Conservation (phyloP, 805 yeast species). For the Candida sakaeoensis region DNA sequence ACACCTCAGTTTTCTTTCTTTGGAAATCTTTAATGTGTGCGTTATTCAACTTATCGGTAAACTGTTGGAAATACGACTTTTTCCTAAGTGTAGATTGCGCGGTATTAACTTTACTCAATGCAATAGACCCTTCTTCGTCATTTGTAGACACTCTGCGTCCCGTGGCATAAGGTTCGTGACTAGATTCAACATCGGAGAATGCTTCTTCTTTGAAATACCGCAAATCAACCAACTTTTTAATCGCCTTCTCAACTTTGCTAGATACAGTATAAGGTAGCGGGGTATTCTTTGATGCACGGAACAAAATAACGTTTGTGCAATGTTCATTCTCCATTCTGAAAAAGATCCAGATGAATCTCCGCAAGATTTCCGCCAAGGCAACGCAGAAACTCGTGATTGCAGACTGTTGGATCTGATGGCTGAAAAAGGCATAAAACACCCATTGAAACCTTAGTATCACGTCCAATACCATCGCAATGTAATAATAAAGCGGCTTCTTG, state of each 20-base stretch:
- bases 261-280: constrained; percentile 72
- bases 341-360: constrained; percentile 86
- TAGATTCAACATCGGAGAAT: background rate
- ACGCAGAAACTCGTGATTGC: constrained; percentile 81
- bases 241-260: constrained; percentile 31
- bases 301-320: constrained; percentile 79
- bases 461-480: constrained; percentile 70
- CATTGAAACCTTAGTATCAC: constrained; percentile 81
- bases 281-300: constrained; percentile 83
- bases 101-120: constrained; percentile 9
- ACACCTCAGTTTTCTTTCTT: constrained; percentile 44
- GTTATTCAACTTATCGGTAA: constrained; percentile 57
- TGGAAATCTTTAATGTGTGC: constrained; percentile 89
- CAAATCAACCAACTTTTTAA: constrained; percentile 32
- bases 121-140: constrained; percentile 10
- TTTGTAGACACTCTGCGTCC: constrained; percentile 1
- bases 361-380: constrained; percentile 74
- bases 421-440: constrained; percentile 83
- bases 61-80: constrained; percentile 35
- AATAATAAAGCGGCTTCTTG: constrained; percentile 50
- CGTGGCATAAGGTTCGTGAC: constrained; percentile 2
- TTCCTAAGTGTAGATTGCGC: constrained; percentile 10
- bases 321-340: constrained; percentile 97
- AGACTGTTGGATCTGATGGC: constrained; percentile 76
- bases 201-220: constrained; percentile 19